Percentiles rank a stretch among this genome's conserved stretches.
These are phyloP conservation scores for Fraxinus nigra DNA, from an alignment of 305 asterid species.

Conservation along the genomic window DNA sequence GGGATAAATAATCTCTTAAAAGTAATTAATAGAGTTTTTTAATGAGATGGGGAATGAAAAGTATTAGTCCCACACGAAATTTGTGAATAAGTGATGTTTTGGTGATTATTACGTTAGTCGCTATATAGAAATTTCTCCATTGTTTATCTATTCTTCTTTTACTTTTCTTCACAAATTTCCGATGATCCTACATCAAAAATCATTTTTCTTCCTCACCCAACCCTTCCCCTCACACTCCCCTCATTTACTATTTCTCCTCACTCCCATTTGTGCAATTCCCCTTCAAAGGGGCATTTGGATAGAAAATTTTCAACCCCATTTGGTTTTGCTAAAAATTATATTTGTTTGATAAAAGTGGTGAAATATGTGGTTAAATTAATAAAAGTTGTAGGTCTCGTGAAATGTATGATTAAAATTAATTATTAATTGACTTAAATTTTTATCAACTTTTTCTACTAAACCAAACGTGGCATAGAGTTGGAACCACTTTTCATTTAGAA, in stretches of 20 bases:
- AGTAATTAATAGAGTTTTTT: too few species aligned
- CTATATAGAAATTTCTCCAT: too few species aligned
- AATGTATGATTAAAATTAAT: too few species aligned
- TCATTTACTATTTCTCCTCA: not conserved
- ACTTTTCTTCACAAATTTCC: not conserved
- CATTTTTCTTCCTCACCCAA: not conserved
- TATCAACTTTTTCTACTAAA: not conserved
- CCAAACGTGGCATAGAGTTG: not conserved
- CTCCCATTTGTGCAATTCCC: not conserved
- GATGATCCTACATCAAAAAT: not conserved
- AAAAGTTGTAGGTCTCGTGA: not conserved
- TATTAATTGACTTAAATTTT: too few species aligned
- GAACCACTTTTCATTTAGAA: not conserved
- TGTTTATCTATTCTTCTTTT: too few species aligned
- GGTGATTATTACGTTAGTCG: too few species aligned
- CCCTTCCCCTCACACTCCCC: not conserved
- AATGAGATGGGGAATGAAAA: too few species aligned
- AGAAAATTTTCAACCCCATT: not conserved
- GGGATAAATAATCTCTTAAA: too few species aligned
- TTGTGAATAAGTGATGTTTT: too few species aligned
- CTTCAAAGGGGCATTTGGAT: not conserved
- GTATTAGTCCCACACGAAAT: too few species aligned
- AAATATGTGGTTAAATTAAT: too few species aligned
- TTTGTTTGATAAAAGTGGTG: not conserved
- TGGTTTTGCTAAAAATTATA: not conserved